Conservation (phyloP, 1,284 basidiomycete species). For the Amylostereum areolatum region DNA sequence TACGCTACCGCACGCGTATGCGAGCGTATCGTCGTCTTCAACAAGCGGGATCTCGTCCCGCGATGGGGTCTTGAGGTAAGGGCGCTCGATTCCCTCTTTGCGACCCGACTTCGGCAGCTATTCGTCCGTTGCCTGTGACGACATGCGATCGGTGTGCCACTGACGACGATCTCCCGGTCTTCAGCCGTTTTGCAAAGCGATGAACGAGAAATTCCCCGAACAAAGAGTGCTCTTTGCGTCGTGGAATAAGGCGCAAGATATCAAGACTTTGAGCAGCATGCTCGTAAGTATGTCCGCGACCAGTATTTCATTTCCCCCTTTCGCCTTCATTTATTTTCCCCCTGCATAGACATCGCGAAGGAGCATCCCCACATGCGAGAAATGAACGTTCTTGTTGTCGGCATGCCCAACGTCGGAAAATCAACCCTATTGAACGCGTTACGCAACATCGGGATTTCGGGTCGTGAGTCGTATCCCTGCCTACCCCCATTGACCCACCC, state of each 20-base stretch:
- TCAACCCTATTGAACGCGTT: constrained; percentile 90
- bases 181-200: constrained; percentile 67
- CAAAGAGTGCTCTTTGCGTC: constrained; percentile 67
- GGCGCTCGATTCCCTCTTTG: constrained; percentile 5
- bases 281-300: constrained; percentile 59
- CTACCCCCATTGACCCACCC: constrained; percentile 1
- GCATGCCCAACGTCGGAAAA: constrained; percentile 99
- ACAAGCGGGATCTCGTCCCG: constrained; percentile 90
- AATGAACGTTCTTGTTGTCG: constrained; percentile 85
- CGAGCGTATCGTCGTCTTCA: constrained; percentile 87
- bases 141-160: background rate
- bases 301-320: constrained; percentile 1
- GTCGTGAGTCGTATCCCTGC: constrained; percentile 52
- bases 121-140: background rate
- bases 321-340: background rate
- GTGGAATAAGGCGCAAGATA: constrained; percentile 59
- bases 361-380: constrained; percentile 62
- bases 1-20: constrained; percentile 36
- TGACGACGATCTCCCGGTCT: constrained; percentile 5
- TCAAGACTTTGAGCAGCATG: constrained; percentile 54
- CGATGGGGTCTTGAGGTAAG: constrained; percentile 78
- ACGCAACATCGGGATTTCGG: constrained; percentile 82
- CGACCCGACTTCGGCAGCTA: background rate
- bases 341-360: constrained; percentile 57
- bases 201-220: constrained; percentile 60